These are phyloP conservation scores for Solanum chilense DNA, from an alignment of 257 asterid genomes.

Conservation along the genomic window DNA sequence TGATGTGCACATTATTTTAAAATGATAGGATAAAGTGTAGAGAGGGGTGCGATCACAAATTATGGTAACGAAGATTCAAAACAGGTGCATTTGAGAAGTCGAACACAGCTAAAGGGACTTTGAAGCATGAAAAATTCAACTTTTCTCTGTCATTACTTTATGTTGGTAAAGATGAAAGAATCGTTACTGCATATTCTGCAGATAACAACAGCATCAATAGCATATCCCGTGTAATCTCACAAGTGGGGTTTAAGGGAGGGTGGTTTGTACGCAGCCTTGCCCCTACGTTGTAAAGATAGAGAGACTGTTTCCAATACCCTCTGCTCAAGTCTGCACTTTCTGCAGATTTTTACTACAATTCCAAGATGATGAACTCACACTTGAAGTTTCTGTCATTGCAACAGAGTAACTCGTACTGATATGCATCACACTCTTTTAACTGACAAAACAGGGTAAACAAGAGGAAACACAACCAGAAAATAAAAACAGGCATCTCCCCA, in stretches of 20 bases:
- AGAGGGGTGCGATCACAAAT: not conserved
- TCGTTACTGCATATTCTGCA: not conserved
- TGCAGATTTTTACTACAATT: not conserved
- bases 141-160: not conserved
- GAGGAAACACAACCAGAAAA: not conserved
- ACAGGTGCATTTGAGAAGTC: conserved; percentile 60
- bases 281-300: not conserved
- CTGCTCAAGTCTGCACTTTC: not conserved
- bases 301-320: not conserved
- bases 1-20: too few relatives aligned
- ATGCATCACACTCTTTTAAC: not conserved
- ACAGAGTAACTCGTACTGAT: not conserved
- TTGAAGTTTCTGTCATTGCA: not conserved
- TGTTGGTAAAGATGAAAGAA: not conserved
- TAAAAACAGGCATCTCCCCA: not conserved
- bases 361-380: not conserved
- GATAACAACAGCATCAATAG: not conserved
- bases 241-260: not conserved
- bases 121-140: conserved; percentile 14
- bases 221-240: not conserved
- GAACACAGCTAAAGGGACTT: conserved; percentile 44
- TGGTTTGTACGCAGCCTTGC: too few relatives aligned
- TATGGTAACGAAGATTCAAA: conserved; percentile 43
- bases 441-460: not conserved
- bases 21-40: not conserved